Conservation (phyloP, 2,329 filamentous ascomycete genomes). For the Fusarium beomiforme region DNA sequence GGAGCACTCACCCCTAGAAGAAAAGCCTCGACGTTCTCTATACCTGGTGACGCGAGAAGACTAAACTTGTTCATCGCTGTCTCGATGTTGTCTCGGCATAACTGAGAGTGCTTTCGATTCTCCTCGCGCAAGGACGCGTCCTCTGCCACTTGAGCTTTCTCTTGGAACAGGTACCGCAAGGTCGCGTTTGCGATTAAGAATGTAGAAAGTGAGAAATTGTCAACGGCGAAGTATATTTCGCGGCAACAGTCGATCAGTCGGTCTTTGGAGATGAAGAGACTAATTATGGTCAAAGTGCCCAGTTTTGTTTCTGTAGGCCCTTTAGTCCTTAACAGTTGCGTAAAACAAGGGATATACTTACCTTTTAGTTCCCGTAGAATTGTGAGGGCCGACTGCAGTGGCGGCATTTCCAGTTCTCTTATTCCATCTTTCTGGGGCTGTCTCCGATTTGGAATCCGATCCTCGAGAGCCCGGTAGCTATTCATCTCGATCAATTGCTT, state of each 20-base stretch:
- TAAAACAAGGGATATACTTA: not conserved
- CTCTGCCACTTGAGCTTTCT: accelerated
- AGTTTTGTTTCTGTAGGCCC: not conserved
- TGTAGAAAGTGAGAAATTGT: not conserved
- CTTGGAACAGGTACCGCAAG: not conserved
- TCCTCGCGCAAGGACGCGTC: not conserved
- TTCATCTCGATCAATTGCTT: not conserved
- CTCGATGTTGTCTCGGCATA: not conserved
- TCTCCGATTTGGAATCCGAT: not conserved
- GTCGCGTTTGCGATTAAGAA: not conserved
- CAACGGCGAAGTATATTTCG: not conserved
- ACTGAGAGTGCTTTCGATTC: accelerated
- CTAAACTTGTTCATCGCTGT: not conserved
- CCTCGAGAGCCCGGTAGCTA: not conserved
- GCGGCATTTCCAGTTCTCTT: not conserved
- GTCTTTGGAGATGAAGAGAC: not conserved
- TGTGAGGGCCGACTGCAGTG: accelerated
- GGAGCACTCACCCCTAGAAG: not conserved
- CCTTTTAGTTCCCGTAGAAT: not conserved
- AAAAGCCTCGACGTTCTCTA: not conserved
- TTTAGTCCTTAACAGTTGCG: not conserved
- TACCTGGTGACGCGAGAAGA: accelerated
- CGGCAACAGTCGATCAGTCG: not conserved
- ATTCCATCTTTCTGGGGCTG: not conserved
- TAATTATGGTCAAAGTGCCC: not conserved